These are phyloP conservation scores for Trametes versicolor DNA, from an alignment of 1,284 basidiomycete genomes.

Conservation along the genomic window DNA sequence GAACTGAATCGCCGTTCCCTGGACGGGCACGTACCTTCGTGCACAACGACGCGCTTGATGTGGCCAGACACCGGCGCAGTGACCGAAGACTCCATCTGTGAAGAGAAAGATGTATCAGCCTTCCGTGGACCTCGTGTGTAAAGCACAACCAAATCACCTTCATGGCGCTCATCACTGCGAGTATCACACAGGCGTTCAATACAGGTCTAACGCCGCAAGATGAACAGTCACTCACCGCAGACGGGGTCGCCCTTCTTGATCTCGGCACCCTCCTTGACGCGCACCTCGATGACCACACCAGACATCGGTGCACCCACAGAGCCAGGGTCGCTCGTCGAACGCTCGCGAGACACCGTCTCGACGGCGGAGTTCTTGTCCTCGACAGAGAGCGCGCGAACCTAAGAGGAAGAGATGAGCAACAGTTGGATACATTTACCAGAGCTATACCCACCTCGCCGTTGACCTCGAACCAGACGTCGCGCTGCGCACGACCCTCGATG, in stretches of 20 bases:
- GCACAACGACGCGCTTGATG: slow-evolving; percentile 91
- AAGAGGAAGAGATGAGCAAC: background rate
- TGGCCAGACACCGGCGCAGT: slow-evolving; percentile 96
- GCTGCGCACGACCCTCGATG: slow-evolving; percentile 89
- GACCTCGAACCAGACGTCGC: slow-evolving; percentile 99
- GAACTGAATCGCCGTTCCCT: slow-evolving; percentile 1
- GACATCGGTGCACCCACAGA: slow-evolving; percentile 97
- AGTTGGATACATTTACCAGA: background rate
- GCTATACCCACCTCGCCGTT: slow-evolving; percentile 84
- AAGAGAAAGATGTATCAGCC: slow-evolving; percentile 36
- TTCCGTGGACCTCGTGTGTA: slow-evolving; percentile 14
- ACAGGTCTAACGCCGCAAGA: slow-evolving; percentile 14
- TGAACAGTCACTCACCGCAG: slow-evolving; percentile 64
- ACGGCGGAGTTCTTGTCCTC: slow-evolving; percentile 97
- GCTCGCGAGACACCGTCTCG: slow-evolving; percentile 93
- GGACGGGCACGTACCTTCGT: slow-evolving; percentile 67
- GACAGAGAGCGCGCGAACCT: slow-evolving; percentile 92
- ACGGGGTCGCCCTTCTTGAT: slow-evolving; percentile 98
- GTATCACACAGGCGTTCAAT: slow-evolving; percentile 17
- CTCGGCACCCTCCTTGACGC: slow-evolving; percentile 96
- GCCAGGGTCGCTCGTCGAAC: slow-evolving; percentile 92
- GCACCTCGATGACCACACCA: slow-evolving; percentile 97
- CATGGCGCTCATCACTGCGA: slow-evolving; percentile 88
- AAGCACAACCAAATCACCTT: slow-evolving; percentile 60
- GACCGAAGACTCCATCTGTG: slow-evolving; percentile 95